Evolutionary conservation across 331 rosid species (phyloP).

Genomic region (Erythrophleum ivorense): DNA sequence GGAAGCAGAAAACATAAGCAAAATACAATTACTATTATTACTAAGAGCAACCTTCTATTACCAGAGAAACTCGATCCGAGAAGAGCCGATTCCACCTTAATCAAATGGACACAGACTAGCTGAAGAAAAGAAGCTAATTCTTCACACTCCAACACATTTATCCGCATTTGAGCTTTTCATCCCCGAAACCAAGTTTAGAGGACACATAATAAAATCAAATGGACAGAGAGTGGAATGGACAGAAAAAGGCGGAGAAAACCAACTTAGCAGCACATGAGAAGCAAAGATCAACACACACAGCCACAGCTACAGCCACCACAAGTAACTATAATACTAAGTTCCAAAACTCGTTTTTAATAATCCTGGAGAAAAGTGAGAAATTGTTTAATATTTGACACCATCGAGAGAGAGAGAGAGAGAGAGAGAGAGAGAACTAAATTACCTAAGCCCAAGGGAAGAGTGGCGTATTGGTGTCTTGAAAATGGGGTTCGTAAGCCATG

Average conservation of each 20-base stretch:
- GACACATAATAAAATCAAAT: constrained; percentile 25
- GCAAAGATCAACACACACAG: constrained; percentile 38
- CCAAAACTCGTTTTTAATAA: constrained; percentile 28
- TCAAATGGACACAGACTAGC: constrained; percentile 35
- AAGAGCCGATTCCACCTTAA: constrained; percentile 41
- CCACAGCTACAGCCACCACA: constrained; percentile 32
- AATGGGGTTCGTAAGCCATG: constrained; percentile 53
- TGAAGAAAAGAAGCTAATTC: constrained; percentile 41
- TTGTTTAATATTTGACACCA: constrained; percentile 27
- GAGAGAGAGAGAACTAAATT: background rate
- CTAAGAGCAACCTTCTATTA: constrained; percentile 43
- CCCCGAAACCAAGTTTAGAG: constrained; percentile 5
- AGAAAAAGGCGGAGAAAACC: constrained; percentile 37
- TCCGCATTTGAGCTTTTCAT: constrained; percentile 47
- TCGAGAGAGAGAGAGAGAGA: constrained; percentile 5
- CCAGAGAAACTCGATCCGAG: constrained; percentile 64
- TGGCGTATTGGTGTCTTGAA: constrained; percentile 28
- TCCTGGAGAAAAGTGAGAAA: constrained; percentile 25
- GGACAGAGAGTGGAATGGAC: constrained; percentile 42
- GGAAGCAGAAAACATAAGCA: constrained; percentile 15
- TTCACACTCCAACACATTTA: constrained; percentile 35
- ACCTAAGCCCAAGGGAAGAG: constrained; percentile 14
- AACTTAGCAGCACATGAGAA: constrained; percentile 56
- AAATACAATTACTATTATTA: background rate
- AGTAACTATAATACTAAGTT: constrained; percentile 42